Evolutionary conservation across 441 rosid genomes (phyloP), one percentile per base, ranked within the genome.

Genomic region (Populus tomentosa): DNA sequence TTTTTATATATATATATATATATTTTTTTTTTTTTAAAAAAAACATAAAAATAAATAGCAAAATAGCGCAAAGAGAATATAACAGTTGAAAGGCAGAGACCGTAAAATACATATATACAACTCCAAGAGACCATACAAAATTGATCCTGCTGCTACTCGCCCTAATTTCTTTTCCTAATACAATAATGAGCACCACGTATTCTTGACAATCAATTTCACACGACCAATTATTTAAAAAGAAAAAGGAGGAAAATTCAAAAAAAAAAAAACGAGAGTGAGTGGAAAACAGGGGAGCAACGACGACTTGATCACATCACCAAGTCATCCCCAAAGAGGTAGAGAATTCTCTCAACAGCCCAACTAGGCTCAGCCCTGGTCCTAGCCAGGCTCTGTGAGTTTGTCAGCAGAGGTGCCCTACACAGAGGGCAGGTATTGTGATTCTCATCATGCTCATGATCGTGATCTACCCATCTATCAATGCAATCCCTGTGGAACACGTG

Each of bases 261-360:
- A 32, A 24, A 42, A 70, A 70, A 42, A 2, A 6, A 14, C 1
- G 5, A 1, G 9, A 3, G 14, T 14, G 14, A 21, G 33, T n/a
- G 30, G 21, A 70, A 30, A 42, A 13, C 10, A 13, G 61, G 20
- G n/a, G 0, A 13, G 7, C 11, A 14, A 16, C 73, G 16, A n/a
- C 13, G 46, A 66, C 3, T 16, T 6, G 50, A 40, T 84, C 83
- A 87, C 53, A 82, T 71, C 38, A 82, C 81, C 71, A 92, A 80
- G 78, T 94, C 98, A 46, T 94, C 98, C 3, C 98, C 98, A 59
- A 88, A 94, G 10, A 94, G 87, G 85, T 93, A 94, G 10, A 91
- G 87, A 64, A 94, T 83, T 21, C 92, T 88, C 75, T 94, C 95
- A 0, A 93, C 97, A 5, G 93, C 95, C 98, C 98, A 94, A 75